Evolutionary conservation across 345 rosid species (phyloP), one percentile per base, ranked within the genome.

Genomic region (Euphorbia peplus): DNA sequence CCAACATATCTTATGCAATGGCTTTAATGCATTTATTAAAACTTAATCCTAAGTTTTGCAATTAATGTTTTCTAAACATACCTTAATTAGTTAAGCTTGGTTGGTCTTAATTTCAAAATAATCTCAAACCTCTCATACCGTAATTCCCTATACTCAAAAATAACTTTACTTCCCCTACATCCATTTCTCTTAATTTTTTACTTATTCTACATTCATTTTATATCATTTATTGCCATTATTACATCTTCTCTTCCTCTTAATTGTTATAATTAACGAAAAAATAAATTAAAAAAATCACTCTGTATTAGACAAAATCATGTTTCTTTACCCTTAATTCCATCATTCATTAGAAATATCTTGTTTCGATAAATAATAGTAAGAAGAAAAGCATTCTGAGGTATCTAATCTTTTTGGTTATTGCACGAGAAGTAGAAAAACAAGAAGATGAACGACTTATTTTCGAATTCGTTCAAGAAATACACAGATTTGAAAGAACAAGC

Each of bases 401-500:
- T n/a, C n/a, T n/a, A n/a, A n/a, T n/a, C n/a, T n/a, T n/a, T n/a
- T n/a, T n/a, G n/a, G n/a, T n/a, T n/a, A n/a, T n/a, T n/a, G n/a
- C n/a, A n/a, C n/a, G n/a, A n/a, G n/a, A n/a, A n/a, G n/a, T n/a
- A n/a, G n/a, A n/a, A n/a, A n/a, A n/a, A n/a, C n/a, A n/a, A n/a
- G n/a, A 81, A 76, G 82, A 90, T 92, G 98, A 90, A 92, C 70
- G 96, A 92, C 66, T 60, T 92, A 47, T 80, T 92, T 70, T 90
- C 98, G 0, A 84, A 75, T 73, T 93, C 96, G 55, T 88, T 93
- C 81, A 90, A 86, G 80, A 82, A 65, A 73, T 87, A 90, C 80
- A 79, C 90, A 5, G 93, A 91, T 75, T 78, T 83, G 77, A 85
- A 74, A 67, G 78, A 79, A 51, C 93, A 90, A 82, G 76, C 80